Base-by-base conservation (phyloP, 106 monocot species). In the Acanthochlamys bracteata region DNA sequence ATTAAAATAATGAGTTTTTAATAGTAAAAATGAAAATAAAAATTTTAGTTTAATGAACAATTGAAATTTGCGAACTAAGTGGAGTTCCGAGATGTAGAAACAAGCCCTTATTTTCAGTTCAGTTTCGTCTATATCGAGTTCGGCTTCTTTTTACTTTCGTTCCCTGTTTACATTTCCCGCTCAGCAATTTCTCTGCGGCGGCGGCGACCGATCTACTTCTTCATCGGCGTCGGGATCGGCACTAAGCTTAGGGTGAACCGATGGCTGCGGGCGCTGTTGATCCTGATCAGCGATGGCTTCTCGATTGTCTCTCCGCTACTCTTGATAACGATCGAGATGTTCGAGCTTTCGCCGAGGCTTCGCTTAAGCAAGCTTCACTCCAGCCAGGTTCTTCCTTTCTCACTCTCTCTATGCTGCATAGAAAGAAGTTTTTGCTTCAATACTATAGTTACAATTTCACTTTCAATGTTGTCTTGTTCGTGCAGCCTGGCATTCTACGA, bases 341-440 rank as follows among this genome's bases (percentile, higher is more conserved):
- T 61, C 79, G 96, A 0, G 84, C 84, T 68, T 96, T 96, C 65
- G 96, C 96, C 25, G 96, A 96, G 83, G 80, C 84, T 23, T 82
- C 96, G 10, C 75, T 96, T 54, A 84, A 83, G 20, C 96, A 96
- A 67, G 90, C 96, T 17, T 84, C 96, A 17, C 72, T 87, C 12
- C 91, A 85, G 25, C 80, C 84, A 67, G 96, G 96, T 96, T 58
- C 1, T 11, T 10, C 69, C 66, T 55, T 39, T 11, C 24, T 23
- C 40, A 11, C 49, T 49, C 15, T 49, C 17, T 12, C 17, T 49
- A 1, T 49, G 4, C 17, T 17, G 10, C 49, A 17, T 14, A 14
- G 49, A 12, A 49, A 17, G 12, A 14, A 17, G 49, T 2, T 49
- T 49, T 10, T 3, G 17, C 2, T 17, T 14, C 17, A 17, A 49